phyloP scores from a whole-genome alignment of 768 basidiomycete species.

The Termitomyces sp. region DNA sequence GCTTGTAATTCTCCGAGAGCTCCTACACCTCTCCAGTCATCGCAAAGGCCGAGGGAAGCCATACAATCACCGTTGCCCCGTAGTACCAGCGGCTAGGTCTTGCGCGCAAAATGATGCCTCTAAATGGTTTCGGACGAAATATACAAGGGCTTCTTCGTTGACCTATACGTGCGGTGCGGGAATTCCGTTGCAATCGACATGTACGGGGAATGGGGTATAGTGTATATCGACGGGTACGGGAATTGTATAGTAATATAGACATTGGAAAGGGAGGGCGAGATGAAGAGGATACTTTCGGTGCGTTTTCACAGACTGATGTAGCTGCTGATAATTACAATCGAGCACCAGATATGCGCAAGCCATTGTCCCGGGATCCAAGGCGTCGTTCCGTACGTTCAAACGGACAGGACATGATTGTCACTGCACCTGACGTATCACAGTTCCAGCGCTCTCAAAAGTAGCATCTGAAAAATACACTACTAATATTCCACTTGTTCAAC shows the following conservation, averaged over 20 bases:
- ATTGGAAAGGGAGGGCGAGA: conserved; percentile 71
- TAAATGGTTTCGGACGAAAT: conserved; percentile 80
- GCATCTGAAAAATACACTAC: neutral
- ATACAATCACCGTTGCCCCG: conserved; percentile 80
- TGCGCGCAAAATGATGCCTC: conserved; percentile 84
- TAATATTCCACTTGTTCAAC: conserved; percentile 1
- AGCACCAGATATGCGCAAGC: conserved; percentile 63
- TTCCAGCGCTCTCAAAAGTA: conserved; percentile 4
- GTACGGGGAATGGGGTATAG: conserved; percentile 91
- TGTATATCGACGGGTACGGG: conserved; percentile 84
- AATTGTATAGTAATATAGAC: conserved; percentile 82
- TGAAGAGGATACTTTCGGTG: conserved; percentile 91
- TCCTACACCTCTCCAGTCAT: conserved; percentile 43
- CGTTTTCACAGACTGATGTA: conserved; percentile 21
- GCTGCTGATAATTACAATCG: neutral
- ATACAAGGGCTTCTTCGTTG: conserved; percentile 87
- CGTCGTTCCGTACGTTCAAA: conserved; percentile 66
- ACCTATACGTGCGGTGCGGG: conserved; percentile 90
- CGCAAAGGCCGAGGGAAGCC: conserved; percentile 84
- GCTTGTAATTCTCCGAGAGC: neutral
- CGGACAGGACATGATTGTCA: conserved; percentile 69
- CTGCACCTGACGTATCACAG: conserved; percentile 51
- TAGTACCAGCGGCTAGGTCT: conserved; percentile 86
- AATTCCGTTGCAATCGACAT: conserved; percentile 81
- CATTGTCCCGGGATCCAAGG: conserved; percentile 53